Conservation (phyloP, 768 basidiomycete species). For the Termitomyces bulborhizus region DNA sequence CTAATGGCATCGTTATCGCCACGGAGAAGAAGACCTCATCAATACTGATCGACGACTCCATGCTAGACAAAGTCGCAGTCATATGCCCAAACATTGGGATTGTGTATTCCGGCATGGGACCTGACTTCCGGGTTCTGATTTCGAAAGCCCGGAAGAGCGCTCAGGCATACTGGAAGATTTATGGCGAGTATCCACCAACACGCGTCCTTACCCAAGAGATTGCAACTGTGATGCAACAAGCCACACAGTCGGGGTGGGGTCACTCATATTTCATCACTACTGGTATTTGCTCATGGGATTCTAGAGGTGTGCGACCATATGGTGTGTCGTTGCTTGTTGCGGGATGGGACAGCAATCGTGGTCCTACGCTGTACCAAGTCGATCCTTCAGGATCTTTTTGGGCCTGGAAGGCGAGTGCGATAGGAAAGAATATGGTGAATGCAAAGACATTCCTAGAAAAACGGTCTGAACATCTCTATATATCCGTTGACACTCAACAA, state of each 20-base stretch:
- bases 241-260: constrained; percentile 94
- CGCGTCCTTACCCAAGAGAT: constrained; percentile 95
- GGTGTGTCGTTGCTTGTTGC: constrained; percentile 96
- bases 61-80: constrained; percentile 95
- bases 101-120: constrained; percentile 99
- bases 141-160: constrained; percentile 95
- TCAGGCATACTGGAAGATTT: constrained; percentile 99
- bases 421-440: constrained; percentile 99
- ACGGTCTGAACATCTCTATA: constrained; percentile 38
- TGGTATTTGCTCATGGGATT: constrained; percentile 23
- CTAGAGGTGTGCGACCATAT: constrained; percentile 96
- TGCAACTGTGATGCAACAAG: constrained; percentile 97
- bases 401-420: constrained; percentile 99
- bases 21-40: constrained; percentile 99
- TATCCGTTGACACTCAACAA: constrained; percentile 13
- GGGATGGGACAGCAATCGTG: constrained; percentile 93
- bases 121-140: constrained; percentile 94
- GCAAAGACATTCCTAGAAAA: constrained; percentile 99
- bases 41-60: constrained; percentile 94
- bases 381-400: constrained; percentile 99
- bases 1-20: constrained; percentile 98
- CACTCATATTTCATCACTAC: constrained; percentile 8
- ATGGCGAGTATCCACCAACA: constrained; percentile 97
- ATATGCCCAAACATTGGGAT: constrained; percentile 99
- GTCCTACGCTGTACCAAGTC: constrained; percentile 96